Base-by-base conservation (phyloP, 805 yeast genomes). In the Wickerhamiella sorbophila region DNA sequence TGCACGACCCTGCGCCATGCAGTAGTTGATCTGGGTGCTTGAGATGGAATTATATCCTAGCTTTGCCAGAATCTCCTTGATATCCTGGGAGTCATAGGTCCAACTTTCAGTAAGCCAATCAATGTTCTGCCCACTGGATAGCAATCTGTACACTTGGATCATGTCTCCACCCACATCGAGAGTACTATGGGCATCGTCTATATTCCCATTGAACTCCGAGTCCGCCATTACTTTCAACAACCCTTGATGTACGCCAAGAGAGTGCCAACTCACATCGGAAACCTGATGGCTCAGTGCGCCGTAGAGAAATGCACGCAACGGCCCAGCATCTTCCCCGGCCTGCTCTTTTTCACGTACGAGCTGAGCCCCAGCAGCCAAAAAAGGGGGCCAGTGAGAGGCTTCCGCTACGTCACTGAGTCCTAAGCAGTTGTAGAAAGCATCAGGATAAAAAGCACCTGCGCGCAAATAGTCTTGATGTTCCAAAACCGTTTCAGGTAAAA, bases 361-460 rank as follows among this genome's bases (percentile, higher is more conserved):
- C 4, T 61, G 48, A 4, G 72, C 69, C 0, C 77, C 74, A 2
- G 57, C 55, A 4, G 61, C 55, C 12, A 77, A 49, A 51, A 77
- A 77, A 1, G 77, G 77, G 0, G 84, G 83, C 85, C 86, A 78
- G 52, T 78, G 85, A 0, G 77, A 64, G 22, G 62, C 69, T 54
- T 79, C 86, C 3, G 81, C 79, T 2, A 68, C 67, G 9, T 67
- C 65, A 3, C 71, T 62, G 20, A 58, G 51, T 3, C 71, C 74
- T 39, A 70, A 57, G 54, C 85, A 79, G 29, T 70, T 64, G 55
- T 79, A 79, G 51, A 77, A 72, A 0, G 79, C 73, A 54, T 79
- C 86, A 0, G 86, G 86, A 51, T 72, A 74, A 52, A 79, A 78
- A 0, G 80, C 67, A 0, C 85, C 86, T 1, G 79, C 69, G 14